Percentiles rank a stretch among this genome's conserved stretches.
Evolutionary conservation across 1,284 basidiomycete species (phyloP).

Genomic region (Trichosporon inkin): DNA sequence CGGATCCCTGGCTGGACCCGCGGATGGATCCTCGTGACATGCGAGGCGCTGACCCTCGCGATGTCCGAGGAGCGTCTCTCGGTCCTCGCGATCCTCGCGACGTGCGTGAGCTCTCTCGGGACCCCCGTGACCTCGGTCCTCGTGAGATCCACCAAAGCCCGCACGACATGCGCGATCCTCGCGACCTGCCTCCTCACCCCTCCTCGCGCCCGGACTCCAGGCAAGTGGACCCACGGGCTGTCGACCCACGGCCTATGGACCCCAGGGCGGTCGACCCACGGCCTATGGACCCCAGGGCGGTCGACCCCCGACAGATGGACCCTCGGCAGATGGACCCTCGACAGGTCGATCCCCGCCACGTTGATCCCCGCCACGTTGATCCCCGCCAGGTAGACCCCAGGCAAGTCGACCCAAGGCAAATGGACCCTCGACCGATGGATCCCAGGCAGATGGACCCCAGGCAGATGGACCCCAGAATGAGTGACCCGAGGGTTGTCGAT

Average conservation of each 20-base stretch:
- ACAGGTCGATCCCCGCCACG: no score
- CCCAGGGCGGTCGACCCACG: not conserved
- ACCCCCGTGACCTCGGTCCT: not conserved
- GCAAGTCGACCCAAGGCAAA: constrained; percentile 2
- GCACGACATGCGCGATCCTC: constrained; percentile 5
- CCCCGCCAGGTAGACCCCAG: not conserved
- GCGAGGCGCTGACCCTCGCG: not conserved
- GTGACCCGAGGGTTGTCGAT: not conserved
- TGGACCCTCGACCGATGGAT: constrained; percentile 7
- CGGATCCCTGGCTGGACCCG: not conserved
- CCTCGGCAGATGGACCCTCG: no score
- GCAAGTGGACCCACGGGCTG: not conserved
- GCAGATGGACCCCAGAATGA: constrained; percentile 9
- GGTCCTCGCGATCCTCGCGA: constrained; percentile 13
- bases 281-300: not conserved
- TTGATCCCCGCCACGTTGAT: no score
- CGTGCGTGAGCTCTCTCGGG: constrained; percentile 3
- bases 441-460: not conserved
- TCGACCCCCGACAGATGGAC: no score
- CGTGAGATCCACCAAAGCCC: constrained; percentile 1
- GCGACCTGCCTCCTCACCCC: constrained; percentile 2
- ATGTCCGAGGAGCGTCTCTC: not conserved
- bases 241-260: constrained; percentile 3
- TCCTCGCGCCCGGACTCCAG: not conserved
- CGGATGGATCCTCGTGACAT: constrained; percentile 8